A percentile compares a stretch with the other conserved stretches of the same genome.
These are phyloP conservation scores for Bruguiera parviflora DNA, from an alignment of 345 rosid species.

Conservation along the genomic window DNA sequence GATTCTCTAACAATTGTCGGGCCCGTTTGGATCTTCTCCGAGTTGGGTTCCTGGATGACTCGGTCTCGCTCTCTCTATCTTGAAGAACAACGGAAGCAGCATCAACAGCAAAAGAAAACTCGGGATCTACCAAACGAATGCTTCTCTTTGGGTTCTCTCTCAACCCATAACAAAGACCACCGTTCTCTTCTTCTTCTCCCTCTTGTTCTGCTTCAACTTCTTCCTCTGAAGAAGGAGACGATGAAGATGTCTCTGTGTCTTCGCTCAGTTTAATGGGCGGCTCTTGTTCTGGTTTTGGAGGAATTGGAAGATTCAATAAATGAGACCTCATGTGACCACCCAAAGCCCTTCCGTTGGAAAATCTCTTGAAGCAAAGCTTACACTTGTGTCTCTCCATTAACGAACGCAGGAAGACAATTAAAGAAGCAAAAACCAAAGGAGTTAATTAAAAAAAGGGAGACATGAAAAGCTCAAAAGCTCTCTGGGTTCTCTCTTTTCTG, in stretches of 20 bases:
- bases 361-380: conserved; percentile 60
- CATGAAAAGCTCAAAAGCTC: conserved; percentile 18
- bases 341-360: conserved; percentile 67
- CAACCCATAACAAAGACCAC: conserved; percentile 34
- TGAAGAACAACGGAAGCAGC: conserved; percentile 52
- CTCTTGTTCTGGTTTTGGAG: conserved; percentile 23
- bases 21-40: conserved; percentile 67
- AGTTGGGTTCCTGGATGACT: conserved; percentile 63
- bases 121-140: conserved; percentile 59
- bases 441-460: neutral
- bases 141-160: conserved; percentile 59
- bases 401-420: neutral
- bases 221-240: conserved; percentile 48
- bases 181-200: conserved; percentile 27
- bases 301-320: conserved; percentile 49
- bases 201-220: conserved; percentile 28
- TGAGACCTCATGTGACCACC: conserved; percentile 92
- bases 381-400: conserved; percentile 72
- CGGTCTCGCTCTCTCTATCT: conserved; percentile 78
- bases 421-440: conserved; percentile 13
- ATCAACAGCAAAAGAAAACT: conserved; percentile 46
- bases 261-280: conserved; percentile 37
- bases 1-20: conserved; percentile 28
- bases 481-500: conserved; percentile 19
- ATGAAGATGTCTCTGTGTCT: conserved; percentile 41